Conservation (phyloP, 1,139 yeast genomes). For the Diutina neorugosa region DNA sequence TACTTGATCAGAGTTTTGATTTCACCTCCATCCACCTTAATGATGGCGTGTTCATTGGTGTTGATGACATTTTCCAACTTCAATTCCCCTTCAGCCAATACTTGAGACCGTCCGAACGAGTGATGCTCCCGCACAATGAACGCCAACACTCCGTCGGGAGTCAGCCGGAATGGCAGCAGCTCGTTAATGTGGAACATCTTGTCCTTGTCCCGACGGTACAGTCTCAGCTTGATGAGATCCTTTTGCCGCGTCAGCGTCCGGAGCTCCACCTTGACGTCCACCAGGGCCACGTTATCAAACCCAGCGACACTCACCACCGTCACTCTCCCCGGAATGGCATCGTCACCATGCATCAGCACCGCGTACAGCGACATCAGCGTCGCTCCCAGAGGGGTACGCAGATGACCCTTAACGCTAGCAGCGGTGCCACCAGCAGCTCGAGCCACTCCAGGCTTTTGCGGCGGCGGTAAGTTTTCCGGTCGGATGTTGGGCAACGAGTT, state of each 20-base stretch:
- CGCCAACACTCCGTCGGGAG: constrained; percentile 44
- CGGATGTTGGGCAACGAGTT: constrained; percentile 24
- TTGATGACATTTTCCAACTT: constrained; percentile 25
- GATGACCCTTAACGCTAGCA: constrained; percentile 12
- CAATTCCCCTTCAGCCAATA: constrained; percentile 44
- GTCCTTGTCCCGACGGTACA: constrained; percentile 34
- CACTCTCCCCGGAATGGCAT: constrained; percentile 40
- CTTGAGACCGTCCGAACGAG: constrained; percentile 59
- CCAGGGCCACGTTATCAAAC: constrained; percentile 13
- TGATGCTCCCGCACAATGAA: constrained; percentile 59
- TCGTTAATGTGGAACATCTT: constrained; percentile 51
- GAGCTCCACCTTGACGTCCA: constrained; percentile 42
- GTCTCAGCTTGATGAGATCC: constrained; percentile 55
- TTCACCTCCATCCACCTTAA: constrained; percentile 20
- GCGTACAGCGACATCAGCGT: constrained; percentile 18
- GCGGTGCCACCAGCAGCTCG: constrained; percentile 7
- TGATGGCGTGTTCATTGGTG: constrained; percentile 18
- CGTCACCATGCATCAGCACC: constrained; percentile 15
- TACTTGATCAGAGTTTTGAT: constrained; percentile 17
- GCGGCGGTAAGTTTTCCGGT: constrained; percentile 27
- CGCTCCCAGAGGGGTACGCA: constrained; percentile 15
- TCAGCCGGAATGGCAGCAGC: constrained; percentile 53
- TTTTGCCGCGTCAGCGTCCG: constrained; percentile 41
- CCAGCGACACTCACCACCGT: constrained; percentile 34
- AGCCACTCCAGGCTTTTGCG: constrained; percentile 16